Percentiles rank a stretch among this genome's conserved stretches.
phyloP scores from a whole-genome alignment of 495 filamentous ascomycete genomes.

The Amorphotheca resinae region DNA sequence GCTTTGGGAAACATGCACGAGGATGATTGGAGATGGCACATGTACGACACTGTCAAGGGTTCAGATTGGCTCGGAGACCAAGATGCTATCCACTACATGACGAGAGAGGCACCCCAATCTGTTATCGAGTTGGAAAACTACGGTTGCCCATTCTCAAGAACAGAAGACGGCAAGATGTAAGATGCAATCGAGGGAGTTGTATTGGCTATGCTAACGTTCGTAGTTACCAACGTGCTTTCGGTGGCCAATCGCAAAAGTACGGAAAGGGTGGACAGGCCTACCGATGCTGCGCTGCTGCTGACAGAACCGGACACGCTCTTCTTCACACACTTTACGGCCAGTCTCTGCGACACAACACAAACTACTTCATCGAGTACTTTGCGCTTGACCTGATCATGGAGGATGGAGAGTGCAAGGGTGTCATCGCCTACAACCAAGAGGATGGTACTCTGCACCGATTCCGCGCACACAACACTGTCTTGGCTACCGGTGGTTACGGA shows the following conservation, averaged over 20 bases:
- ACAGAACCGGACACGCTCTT: conserved; percentile 90
- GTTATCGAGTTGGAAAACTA: conserved; percentile 96
- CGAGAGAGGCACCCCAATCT: conserved; percentile 78
- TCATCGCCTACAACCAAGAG: conserved; percentile 95
- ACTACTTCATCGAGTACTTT: conserved; percentile 99
- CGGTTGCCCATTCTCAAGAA: conserved; percentile 94
- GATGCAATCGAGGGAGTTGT: background rate
- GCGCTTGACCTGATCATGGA: conserved; percentile 94
- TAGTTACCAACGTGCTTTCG: conserved; percentile 90
- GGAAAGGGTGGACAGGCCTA: conserved; percentile 97
- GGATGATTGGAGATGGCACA: conserved; percentile 99
- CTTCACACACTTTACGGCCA: conserved; percentile 97
- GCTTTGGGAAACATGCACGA: conserved; percentile 79
- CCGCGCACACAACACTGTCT: conserved; percentile 87
- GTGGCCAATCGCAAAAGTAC: conserved; percentile 88
- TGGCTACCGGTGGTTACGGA: conserved; percentile 93
- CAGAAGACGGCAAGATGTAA: conserved; percentile 83
- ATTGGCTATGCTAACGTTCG: conserved; percentile 13
- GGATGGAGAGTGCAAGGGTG: conserved; percentile 88
- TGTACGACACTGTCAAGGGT: conserved; percentile 99
- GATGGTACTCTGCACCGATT: conserved; percentile 95
- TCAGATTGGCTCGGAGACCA: conserved; percentile 98
- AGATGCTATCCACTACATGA: conserved; percentile 99
- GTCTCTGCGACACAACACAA: conserved; percentile 91
- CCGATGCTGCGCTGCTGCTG: conserved; percentile 87